These are phyloP conservation scores for Sabuloglossum arenarium DNA, from an alignment of 495 filamentous ascomycete genomes.

Conservation along the genomic window DNA sequence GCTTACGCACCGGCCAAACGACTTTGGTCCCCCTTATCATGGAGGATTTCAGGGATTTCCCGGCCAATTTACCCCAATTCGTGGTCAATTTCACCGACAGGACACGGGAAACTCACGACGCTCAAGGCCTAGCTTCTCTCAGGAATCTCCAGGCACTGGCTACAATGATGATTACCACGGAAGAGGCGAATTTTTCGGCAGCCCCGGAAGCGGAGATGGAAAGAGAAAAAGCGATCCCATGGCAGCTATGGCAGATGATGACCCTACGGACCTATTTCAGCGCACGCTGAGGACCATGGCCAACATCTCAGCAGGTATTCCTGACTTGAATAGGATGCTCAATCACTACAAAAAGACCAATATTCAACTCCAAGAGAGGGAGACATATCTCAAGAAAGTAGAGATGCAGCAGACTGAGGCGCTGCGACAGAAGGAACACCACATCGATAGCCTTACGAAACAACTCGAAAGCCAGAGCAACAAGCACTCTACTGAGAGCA, in stretches of 20 bases:
- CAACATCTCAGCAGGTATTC: slow-evolving; percentile 11
- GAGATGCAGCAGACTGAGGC: slow-evolving; percentile 11
- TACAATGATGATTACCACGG: neutral
- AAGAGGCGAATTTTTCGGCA: neutral
- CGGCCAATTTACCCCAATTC: neutral
- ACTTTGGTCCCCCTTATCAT: neutral
- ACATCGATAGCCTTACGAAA: slow-evolving; percentile 11
- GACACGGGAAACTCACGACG: neutral
- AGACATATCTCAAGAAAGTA: slow-evolving; percentile 10
- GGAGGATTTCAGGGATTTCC: neutral
- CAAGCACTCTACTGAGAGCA: slow-evolving; percentile 12
- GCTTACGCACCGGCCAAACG: neutral
- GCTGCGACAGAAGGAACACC: slow-evolving; percentile 11
- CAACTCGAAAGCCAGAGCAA: slow-evolving; percentile 7
- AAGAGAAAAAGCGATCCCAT: neutral
- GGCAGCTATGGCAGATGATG: neutral
- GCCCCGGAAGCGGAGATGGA: neutral
- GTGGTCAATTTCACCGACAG: neutral
- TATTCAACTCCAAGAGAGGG: slow-evolving; percentile 13
- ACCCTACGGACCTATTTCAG: slow-evolving; percentile 1
- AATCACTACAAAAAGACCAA: slow-evolving; percentile 12
- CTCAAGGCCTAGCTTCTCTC: neutral
- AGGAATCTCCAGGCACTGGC: neutral
- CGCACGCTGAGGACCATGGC: slow-evolving; percentile 5
- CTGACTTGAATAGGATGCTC: slow-evolving; percentile 13